These are phyloP conservation scores for Mycena rosella DNA, from an alignment of 768 basidiomycete species.

Conservation along the genomic window DNA sequence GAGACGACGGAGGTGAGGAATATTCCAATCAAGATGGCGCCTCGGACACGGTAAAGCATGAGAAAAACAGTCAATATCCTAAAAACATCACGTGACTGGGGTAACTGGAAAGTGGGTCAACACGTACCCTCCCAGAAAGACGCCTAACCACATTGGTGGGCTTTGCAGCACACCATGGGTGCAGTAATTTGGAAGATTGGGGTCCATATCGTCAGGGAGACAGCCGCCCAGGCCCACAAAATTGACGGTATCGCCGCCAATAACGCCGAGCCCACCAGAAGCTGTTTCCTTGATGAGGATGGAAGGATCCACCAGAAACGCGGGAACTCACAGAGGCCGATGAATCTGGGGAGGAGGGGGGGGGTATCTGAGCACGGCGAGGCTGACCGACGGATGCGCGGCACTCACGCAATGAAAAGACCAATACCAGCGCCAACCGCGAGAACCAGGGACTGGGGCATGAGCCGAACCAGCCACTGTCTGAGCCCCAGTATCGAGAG, in stretches of 20 bases:
- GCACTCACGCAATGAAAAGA: conserved; percentile 83
- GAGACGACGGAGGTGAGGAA: conserved; percentile 87
- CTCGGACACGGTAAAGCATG: conserved; percentile 88
- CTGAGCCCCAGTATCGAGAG: conserved; percentile 87
- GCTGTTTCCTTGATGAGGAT: conserved; percentile 54
- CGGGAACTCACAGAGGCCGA: conserved; percentile 71
- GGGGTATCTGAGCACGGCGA: conserved; percentile 24
- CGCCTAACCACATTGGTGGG: conserved; percentile 90
- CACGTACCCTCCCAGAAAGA: conserved; percentile 83
- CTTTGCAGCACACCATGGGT: conserved; percentile 71
- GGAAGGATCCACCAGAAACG: conserved; percentile 1
- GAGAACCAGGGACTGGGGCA: conserved; percentile 89
- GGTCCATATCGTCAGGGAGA: conserved; percentile 60
- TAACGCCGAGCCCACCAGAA: conserved; percentile 75
- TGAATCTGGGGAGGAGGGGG: no score
- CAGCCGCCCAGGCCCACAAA: conserved; percentile 86
- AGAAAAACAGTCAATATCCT: conserved; percentile 83
- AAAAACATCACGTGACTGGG: neutral
- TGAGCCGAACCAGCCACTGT: conserved; percentile 90
- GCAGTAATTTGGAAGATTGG: conserved; percentile 71
- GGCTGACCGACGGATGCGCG: conserved; percentile 9
- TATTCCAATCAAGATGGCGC: conserved; percentile 87
- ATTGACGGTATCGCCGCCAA: conserved; percentile 79
- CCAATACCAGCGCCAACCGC: conserved; percentile 92
- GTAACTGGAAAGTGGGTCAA: neutral